Evolutionary conservation across 140 eudicot species (phyloP).

Genomic region (Cichorium intybus): DNA sequence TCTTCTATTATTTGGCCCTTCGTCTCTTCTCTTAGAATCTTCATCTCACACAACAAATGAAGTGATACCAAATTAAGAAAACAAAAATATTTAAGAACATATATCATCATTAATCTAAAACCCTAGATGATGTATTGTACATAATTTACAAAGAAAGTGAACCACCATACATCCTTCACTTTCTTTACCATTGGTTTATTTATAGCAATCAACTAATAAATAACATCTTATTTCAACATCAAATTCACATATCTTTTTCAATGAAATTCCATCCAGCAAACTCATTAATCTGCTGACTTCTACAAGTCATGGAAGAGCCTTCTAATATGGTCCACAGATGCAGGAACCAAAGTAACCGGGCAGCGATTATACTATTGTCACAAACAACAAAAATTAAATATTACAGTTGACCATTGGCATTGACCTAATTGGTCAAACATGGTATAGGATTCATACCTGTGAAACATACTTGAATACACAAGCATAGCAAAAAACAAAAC

Average conservation of each 20-base stretch:
- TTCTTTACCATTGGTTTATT: conserved; percentile 14
- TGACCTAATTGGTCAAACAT: not conserved
- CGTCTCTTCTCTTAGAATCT: too few relatives aligned
- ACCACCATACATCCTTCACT: conserved; percentile 4
- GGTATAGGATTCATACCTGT: conserved; percentile 49
- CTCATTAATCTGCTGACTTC: conserved; percentile 13
- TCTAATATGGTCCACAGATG: conserved; percentile 80
- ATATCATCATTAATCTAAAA: conserved; percentile 17
- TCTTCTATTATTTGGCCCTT: too few relatives aligned
- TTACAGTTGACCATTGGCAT: not conserved
- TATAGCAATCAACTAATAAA: conserved; percentile 21
- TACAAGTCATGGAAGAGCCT: conserved; percentile 94
- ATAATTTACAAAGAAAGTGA: conserved; percentile 20
- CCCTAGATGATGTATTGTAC: conserved; percentile 1
- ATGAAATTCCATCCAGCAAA: conserved; percentile 6
- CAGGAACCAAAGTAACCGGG: conserved; percentile 84
- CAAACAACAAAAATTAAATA: conserved; percentile 13
- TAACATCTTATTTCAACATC: conserved; percentile 24
- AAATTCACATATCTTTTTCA: not conserved
- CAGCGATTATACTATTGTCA: conserved; percentile 83
- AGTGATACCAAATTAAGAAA: too few relatives aligned
- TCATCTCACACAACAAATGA: too few relatives aligned
- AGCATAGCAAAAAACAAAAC: conserved; percentile 95
- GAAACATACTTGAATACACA: conserved; percentile 90
- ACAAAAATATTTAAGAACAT: not conserved